Evolutionary conservation across 345 rosid species (phyloP).

Genomic region (Schrenkiella parvula): DNA sequence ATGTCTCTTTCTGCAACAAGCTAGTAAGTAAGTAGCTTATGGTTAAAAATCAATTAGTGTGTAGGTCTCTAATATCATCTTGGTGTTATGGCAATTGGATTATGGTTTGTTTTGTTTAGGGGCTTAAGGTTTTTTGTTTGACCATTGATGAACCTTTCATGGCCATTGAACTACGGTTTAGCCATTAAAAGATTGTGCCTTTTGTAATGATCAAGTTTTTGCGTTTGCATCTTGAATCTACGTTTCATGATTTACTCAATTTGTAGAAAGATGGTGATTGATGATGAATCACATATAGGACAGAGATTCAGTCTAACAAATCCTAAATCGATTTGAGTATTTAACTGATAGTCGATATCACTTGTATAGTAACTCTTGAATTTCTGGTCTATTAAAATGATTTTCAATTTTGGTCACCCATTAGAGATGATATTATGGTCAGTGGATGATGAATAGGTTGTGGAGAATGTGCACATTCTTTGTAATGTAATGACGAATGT

Average conservation of each 20-base stretch:
- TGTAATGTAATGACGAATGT: slow-evolving; percentile 18
- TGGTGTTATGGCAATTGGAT: slow-evolving; percentile 6
- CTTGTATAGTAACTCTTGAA: neutral
- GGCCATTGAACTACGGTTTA: neutral
- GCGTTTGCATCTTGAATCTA: neutral
- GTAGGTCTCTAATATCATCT: neutral
- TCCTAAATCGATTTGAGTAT: neutral
- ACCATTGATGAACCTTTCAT: slow-evolving; percentile 5
- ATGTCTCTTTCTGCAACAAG: neutral
- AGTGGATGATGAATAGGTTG: slow-evolving; percentile 3
- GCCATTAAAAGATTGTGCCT: neutral
- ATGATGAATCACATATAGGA: neutral
- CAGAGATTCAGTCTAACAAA: neutral
- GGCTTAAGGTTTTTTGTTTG: slow-evolving; percentile 1
- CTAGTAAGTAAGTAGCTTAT: slow-evolving; percentile 9
- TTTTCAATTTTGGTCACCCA: neutral
- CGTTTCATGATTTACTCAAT: neutral
- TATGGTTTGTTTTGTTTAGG: slow-evolving; percentile 2
- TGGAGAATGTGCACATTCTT: slow-evolving; percentile 30
- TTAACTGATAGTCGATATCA: neutral
- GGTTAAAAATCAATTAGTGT: neutral
- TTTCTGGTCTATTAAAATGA: neutral
- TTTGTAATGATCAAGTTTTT: neutral
- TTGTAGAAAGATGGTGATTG: neutral
- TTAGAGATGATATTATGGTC: neutral